Conservation (phyloP, 768 basidiomycete species). For the Lactarius trivialis region DNA sequence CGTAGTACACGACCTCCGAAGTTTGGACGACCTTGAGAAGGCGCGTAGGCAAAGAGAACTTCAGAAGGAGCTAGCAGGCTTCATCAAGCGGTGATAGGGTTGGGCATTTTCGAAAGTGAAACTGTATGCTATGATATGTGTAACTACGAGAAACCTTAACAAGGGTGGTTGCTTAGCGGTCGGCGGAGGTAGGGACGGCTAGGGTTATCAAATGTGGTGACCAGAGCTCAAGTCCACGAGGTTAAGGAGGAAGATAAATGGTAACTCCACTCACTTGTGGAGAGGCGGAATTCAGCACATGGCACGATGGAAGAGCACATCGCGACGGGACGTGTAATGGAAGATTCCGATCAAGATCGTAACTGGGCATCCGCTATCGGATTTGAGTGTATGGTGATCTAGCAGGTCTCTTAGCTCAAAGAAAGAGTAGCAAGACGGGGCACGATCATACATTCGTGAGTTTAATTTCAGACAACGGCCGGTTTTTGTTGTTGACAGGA, state of each 20-base stretch:
- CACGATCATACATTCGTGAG: constrained; percentile 57
- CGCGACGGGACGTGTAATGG: not conserved
- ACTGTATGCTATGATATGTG: constrained; percentile 2
- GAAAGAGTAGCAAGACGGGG: not conserved
- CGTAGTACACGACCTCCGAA: constrained; percentile 87
- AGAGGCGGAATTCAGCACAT: not conserved
- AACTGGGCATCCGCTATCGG: constrained; percentile 80
- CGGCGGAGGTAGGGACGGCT: not conserved
- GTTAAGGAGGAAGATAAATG: not conserved
- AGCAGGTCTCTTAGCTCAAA: constrained; percentile 14
- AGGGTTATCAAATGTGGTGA: not conserved
- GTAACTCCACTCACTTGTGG: not conserved
- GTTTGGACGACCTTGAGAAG: constrained; percentile 78
- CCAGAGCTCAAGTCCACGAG: not conserved
- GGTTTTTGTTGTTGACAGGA: constrained; percentile 86
- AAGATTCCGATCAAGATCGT: constrained; percentile 22
- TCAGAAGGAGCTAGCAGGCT: constrained; percentile 85
- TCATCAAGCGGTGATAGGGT: constrained; percentile 47
- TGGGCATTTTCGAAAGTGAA: not conserved
- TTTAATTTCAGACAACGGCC: constrained; percentile 81
- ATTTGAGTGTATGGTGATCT: constrained; percentile 91
- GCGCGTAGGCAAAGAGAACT: constrained; percentile 75
- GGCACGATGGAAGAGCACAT: not conserved
- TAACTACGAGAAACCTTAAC: not conserved
- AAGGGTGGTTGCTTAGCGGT: not conserved